Conservation (phyloP, 768 basidiomycete genomes). For the Suillus variegatus region DNA sequence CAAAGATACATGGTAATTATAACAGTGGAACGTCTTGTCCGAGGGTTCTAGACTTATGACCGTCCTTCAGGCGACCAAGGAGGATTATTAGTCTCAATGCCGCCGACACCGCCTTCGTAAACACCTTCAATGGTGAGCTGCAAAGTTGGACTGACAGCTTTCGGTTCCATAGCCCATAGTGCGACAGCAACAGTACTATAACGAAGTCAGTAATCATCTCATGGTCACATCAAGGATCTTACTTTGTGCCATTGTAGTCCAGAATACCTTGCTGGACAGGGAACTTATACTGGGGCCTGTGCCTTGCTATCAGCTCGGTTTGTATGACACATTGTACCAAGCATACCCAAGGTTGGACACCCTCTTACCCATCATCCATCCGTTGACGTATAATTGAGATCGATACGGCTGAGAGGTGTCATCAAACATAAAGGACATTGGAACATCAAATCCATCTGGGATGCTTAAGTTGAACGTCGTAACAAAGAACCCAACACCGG, state of each 20-base stretch:
- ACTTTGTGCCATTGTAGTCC: conserved; percentile 74
- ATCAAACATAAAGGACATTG: conserved; percentile 72
- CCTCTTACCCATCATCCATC: conserved; percentile 88
- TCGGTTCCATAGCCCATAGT: conserved; percentile 65
- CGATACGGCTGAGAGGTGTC: conserved; percentile 68
- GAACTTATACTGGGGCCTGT: conserved; percentile 76
- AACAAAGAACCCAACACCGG: conserved; percentile 83
- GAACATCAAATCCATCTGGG: conserved; percentile 60
- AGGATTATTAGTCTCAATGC: conserved; percentile 59
- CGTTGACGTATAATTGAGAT: conserved; percentile 76
- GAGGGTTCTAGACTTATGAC: not conserved
- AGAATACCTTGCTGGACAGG: conserved; percentile 84
- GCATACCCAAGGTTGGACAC: conserved; percentile 69
- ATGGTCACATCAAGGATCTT: conserved; percentile 10
- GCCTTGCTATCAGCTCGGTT: not conserved
- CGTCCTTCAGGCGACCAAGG: conserved; percentile 41
- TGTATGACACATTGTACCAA: conserved; percentile 3
- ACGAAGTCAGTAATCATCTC: not conserved
- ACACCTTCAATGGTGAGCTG: conserved; percentile 54
- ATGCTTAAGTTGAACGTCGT: conserved; percentile 69
- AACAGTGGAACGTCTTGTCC: not conserved
- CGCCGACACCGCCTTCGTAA: conserved; percentile 68
- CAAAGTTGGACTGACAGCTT: conserved; percentile 50
- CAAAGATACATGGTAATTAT: not conserved
- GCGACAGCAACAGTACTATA: conserved; percentile 60